A percentile compares a stretch with the other conserved stretches of the same genome.
These are phyloP conservation scores for Lathyrus sativus DNA, from an alignment of 306 rosid species.

Conservation along the genomic window DNA sequence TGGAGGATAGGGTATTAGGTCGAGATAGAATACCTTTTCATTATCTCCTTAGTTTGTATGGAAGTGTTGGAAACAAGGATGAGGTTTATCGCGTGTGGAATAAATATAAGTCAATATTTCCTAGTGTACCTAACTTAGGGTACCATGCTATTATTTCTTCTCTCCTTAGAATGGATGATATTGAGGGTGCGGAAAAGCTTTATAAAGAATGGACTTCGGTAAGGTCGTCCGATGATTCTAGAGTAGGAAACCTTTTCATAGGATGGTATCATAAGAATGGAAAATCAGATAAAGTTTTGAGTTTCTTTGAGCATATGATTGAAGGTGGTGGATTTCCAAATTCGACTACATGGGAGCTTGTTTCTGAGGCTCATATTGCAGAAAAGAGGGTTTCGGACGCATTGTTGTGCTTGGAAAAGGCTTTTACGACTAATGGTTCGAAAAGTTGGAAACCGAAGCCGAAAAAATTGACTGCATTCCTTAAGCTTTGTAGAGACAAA, in stretches of 20 bases:
- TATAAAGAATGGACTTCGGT: constrained; percentile 79
- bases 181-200: constrained; percentile 74
- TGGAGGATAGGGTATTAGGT: constrained; percentile 77
- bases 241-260: constrained; percentile 76
- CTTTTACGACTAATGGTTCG: constrained; percentile 58
- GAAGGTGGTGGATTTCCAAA: constrained; percentile 75
- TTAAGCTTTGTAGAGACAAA: constrained; percentile 60
- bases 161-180: constrained; percentile 71
- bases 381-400: constrained; percentile 62
- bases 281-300: constrained; percentile 54
- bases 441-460: constrained; percentile 81
- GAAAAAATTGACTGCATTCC: constrained; percentile 50
- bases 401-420: constrained; percentile 71
- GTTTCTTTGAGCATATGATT: constrained; percentile 58
- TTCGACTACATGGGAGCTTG: constrained; percentile 84
- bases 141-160: constrained; percentile 80
- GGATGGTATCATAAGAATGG: constrained; percentile 58
- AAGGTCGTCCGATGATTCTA: constrained; percentile 68
- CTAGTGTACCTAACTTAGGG: constrained; percentile 83
- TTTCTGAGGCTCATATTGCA: constrained; percentile 63
- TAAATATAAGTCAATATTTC: constrained; percentile 63
- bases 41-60: constrained; percentile 84
- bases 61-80: constrained; percentile 71
- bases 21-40: constrained; percentile 87
- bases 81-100: constrained; percentile 89